Conservation (phyloP, 495 filamentous ascomycete species). For the Rostrohypoxylon terebratum region DNA sequence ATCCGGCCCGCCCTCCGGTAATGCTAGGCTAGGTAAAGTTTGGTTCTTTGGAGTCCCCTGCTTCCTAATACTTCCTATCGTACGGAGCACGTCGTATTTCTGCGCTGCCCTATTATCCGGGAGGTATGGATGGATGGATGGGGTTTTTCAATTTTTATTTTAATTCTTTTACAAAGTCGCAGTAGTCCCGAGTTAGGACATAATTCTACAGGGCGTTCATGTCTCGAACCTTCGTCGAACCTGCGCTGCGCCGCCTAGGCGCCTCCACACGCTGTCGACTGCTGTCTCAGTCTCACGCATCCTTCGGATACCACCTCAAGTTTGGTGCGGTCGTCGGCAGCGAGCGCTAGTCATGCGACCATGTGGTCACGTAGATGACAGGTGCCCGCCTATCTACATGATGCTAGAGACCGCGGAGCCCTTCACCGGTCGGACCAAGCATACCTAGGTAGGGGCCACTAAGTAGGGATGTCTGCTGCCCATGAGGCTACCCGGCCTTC, state of each 20-base stretch:
- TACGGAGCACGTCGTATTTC: background rate
- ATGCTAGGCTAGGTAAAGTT: background rate
- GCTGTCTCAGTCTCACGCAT: constrained; percentile 35
- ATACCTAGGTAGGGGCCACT: constrained; percentile 29
- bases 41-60: background rate
- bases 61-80: background rate
- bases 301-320: constrained; percentile 27
- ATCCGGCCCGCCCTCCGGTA: constrained; percentile 10
- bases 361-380: constrained; percentile 25
- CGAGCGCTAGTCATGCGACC: constrained; percentile 33
- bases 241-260: constrained; percentile 38
- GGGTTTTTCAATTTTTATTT: background rate
- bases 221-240: constrained; percentile 17
- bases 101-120: background rate
- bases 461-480: constrained; percentile 13
- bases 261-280: constrained; percentile 15
- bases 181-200: constrained; percentile 13
- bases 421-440: constrained; percentile 40
- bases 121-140: background rate
- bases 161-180: background rate
- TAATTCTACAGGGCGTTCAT: constrained; percentile 12
- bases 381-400: constrained; percentile 20
- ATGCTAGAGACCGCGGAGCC: constrained; percentile 10
- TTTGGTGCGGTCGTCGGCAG: constrained; percentile 15
- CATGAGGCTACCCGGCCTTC: constrained; percentile 34